Evolutionary conservation across 2,329 filamentous ascomycete species (phyloP), one percentile per base, ranked within the genome.

Genomic region (Sarocladium kiliense): DNA sequence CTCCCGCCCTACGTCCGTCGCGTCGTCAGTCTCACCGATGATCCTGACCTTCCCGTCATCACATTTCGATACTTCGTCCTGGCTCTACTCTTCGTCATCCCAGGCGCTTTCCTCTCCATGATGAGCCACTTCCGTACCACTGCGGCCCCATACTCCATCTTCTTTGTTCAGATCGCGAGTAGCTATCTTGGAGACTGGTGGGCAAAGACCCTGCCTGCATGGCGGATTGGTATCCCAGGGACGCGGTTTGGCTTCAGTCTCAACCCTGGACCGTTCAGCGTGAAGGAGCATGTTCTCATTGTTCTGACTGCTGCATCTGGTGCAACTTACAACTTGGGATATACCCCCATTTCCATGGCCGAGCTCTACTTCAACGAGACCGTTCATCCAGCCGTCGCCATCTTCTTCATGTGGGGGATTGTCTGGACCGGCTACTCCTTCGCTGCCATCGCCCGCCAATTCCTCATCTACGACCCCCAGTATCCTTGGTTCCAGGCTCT

Each of bases 21-120:
- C 23, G 73, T 83, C 41, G 79, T 84, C 59, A 81, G 76, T 61
- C 71, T 85, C 57, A 73, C 76, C 19, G 81, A 85, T 61, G 80
- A 85, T 60, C 74, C 80, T 1, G 74, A 68, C 2, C 68, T 81
- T 26, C 77, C 78, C 1, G 82, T 79, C 12, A 68, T 85, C 21
- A 85, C 81, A 1, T 84, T 85, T 59, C 77, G 81, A 25, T 85
- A 82, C 61, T 81, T 84, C 61, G 53, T 84, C 23, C 68, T 84
- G 23, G 74, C 77, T 4, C 64, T 80, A 55, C 57, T 84, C 18
- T 83, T 84, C 60, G 75, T 83, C 44, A 71, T 76, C 1, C 80
- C 81, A 0, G 81, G 81, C 2, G 81, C 81, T 2, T 80, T 84
- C 59, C 63, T 85, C 2, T 80, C 77, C 4, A 76, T 80, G 61